Conservation (phyloP, 1,284 basidiomycete genomes). For the Somion occarium region DNA sequence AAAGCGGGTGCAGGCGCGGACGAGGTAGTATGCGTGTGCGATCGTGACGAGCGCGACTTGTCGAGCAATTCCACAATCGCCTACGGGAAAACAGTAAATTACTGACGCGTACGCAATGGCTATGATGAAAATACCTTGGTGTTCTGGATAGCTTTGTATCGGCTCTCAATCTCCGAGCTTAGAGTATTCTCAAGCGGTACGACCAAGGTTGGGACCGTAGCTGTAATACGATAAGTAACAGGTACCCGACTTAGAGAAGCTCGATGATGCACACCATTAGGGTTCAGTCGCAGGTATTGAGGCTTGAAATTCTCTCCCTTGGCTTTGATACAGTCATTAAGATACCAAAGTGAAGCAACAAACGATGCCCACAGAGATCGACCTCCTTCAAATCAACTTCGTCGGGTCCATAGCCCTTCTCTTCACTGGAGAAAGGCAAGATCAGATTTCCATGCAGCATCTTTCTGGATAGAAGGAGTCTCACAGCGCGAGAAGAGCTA, state of each 20-base stretch:
- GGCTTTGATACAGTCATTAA: constrained; percentile 30
- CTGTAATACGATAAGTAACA: constrained; percentile 33
- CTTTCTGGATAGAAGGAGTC: constrained; percentile 16
- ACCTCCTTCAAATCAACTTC: constrained; percentile 62
- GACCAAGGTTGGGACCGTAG: constrained; percentile 80
- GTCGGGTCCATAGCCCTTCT: constrained; percentile 70
- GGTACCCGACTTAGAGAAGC: neutral
- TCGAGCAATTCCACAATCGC: constrained; percentile 79
- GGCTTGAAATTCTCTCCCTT: constrained; percentile 67
- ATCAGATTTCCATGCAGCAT: neutral
- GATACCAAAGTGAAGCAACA: constrained; percentile 2
- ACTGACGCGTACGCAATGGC: neutral
- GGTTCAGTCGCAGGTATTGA: constrained; percentile 71
- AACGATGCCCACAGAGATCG: constrained; percentile 46
- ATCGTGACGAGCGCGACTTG: constrained; percentile 65
- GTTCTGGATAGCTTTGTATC: constrained; percentile 78
- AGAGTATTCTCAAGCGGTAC: constrained; percentile 77
- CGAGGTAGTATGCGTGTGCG: constrained; percentile 64
- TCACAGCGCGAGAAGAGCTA: constrained; percentile 48
- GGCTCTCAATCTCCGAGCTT: constrained; percentile 65
- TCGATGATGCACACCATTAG: constrained; percentile 47
- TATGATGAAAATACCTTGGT: constrained; percentile 46
- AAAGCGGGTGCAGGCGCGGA: constrained; percentile 71
- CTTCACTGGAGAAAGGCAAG: constrained; percentile 38
- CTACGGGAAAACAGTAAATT: constrained; percentile 32